Base-by-base conservation (phyloP, 2,329 filamentous ascomycete genomes). In the Pestalotiopsis sp. region DNA sequence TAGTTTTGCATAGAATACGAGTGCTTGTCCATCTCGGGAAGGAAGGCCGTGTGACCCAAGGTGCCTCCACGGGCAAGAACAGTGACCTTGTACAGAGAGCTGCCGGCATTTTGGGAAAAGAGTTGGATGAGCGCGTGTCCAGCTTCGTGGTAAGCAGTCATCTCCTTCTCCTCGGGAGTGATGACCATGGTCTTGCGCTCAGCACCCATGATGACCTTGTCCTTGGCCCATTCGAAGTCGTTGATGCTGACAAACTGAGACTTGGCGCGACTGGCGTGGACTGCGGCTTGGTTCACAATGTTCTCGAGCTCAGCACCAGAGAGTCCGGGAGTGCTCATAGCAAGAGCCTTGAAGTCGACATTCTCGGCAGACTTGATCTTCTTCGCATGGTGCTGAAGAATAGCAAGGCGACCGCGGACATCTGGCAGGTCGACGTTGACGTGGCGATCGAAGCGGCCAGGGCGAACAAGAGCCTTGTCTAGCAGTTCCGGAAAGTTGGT, bases 281-380 rank as follows among this genome's bases (percentile, higher is more conserved):
- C 92, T 25, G 96, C 96, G 39, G 96, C 96, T 78, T 98, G 93
- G 81, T 99, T 99, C 77, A 97, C 92, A 74, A 99, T 90, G 78
- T 98, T 99, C 82, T 98, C 96, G 13, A 99, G 86, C 75, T 99
- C 96, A 23, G 96, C 96, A 73, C 96, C 96, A 63, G 95, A 98
- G 75, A 97, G 94, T 12, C 96, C 96, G 67, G 94, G 91, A 14
- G 95, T 97, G 70, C 93, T 93, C 70, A 93, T 90, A 45, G 96
- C 96, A 75, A 99, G 89, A 69, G 93, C 87, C 31, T 93, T 89
- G 49, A 97, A 84, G 78, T 98, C 95, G 59, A 98, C 93, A 75
- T 97, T 92, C 4, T 89, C 85, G 41, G 89, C 87, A 64, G 93
- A 86, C 80, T 95, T 94, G 77, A 99, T 92, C 79, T 97, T 96